Evolutionary conservation across 495 filamentous ascomycete species (phyloP).

Genomic region (Daldinia bambusicola): DNA sequence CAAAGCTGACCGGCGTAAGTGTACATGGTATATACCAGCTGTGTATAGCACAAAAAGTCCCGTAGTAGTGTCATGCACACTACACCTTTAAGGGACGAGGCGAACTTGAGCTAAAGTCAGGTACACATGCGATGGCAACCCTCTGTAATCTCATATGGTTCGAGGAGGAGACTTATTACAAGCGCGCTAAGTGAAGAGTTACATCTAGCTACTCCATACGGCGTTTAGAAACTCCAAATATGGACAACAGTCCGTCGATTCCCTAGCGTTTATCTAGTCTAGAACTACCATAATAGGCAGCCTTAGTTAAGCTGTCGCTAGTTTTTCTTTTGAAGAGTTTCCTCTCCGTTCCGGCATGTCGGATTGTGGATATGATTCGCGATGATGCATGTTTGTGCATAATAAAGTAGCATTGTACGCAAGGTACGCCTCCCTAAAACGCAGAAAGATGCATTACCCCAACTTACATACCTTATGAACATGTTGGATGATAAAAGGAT

Average conservation of each 20-base stretch:
- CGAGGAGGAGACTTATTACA: background rate
- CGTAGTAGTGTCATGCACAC: background rate
- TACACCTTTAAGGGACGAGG: background rate
- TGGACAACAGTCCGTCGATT: background rate
- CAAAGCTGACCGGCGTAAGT: conserved; percentile 1
- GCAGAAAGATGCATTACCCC: background rate
- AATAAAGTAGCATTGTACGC: conserved; percentile 13
- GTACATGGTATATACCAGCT: background rate
- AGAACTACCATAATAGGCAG: background rate
- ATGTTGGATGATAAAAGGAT: background rate
- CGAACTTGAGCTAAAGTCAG: background rate
- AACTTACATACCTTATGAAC: background rate
- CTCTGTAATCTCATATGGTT: background rate
- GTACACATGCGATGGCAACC: background rate
- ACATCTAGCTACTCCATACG: background rate
- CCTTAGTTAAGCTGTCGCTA: background rate
- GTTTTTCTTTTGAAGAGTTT: background rate
- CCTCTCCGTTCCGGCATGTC: conserved; percentile 26
- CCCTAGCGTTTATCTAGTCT: background rate
- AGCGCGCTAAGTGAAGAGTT: conserved; percentile 1
- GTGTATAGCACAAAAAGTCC: background rate
- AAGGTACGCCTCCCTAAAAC: conserved; percentile 20
- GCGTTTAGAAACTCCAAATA: background rate
- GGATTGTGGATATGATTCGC: conserved; percentile 29
- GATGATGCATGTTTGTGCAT: conserved; percentile 1